Conservation (phyloP, 139 green algal genomes). For the Picochlorum sp. region DNA sequence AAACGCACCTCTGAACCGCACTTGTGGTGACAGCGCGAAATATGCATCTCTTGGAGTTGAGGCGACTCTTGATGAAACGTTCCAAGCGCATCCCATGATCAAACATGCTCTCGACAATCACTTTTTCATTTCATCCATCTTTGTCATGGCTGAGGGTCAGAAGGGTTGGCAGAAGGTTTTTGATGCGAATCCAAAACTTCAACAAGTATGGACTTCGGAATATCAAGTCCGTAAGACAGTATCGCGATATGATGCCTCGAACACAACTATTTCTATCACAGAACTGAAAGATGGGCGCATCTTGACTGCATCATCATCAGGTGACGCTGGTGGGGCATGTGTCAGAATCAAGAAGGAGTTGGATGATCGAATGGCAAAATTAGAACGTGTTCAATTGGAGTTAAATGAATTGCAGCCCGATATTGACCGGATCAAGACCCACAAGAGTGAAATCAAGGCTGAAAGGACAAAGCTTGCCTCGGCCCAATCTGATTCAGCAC, state of each 20-base stretch:
- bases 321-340: no score
- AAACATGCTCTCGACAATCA: slow-evolving; percentile 52
- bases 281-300: neutral
- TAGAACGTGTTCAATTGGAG: no score
- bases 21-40: slow-evolving; percentile 12
- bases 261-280: neutral
- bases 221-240: neutral
- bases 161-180: neutral
- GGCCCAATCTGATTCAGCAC: no score
- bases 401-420: no score
- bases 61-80: slow-evolving; percentile 64
- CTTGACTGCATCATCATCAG: neutral
- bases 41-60: slow-evolving; percentile 45
- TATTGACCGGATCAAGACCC: no score
- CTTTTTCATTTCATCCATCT: slow-evolving; percentile 29
- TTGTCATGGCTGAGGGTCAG: slow-evolving; percentile 15
- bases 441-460: no score
- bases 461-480: no score
- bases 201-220: neutral
- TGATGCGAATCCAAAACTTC: neutral
- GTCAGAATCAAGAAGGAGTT: no score
- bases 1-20: slow-evolving; percentile 19
- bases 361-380: no score
- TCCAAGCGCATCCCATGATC: slow-evolving; percentile 59
- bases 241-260: neutral